Conservation (phyloP, 2,329 filamentous ascomycete genomes). For the Hypoxylon sp. region DNA sequence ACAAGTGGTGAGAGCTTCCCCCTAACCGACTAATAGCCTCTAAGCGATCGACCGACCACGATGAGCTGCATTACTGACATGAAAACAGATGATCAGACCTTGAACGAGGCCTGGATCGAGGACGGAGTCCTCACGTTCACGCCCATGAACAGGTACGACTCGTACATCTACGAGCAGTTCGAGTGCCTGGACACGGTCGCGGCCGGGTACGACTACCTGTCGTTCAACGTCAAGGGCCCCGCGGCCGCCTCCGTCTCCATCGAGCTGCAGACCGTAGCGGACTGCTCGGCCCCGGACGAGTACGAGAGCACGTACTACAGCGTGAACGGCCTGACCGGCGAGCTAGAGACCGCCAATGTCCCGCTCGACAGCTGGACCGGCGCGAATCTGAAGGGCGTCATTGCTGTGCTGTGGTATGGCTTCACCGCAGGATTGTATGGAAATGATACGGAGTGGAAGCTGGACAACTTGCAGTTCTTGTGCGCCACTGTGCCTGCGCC, state of each 20-base stretch:
- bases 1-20: slow-evolving; percentile 40
- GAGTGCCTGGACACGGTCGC: slow-evolving; percentile 35
- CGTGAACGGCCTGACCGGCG: slow-evolving; percentile 57
- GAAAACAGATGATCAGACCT: slow-evolving; percentile 41
- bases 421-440: slow-evolving; percentile 43
- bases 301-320: slow-evolving; percentile 53
- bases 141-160: slow-evolving; percentile 34
- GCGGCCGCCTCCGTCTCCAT: slow-evolving; percentile 44
- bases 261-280: slow-evolving; percentile 40
- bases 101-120: slow-evolving; percentile 36
- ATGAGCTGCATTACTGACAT: slow-evolving; percentile 7
- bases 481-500: slow-evolving; percentile 45
- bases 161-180: slow-evolving; percentile 45
- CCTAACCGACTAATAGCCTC: no score
- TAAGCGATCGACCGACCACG: no score
- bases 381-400: slow-evolving; percentile 58
- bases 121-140: slow-evolving; percentile 40
- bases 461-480: slow-evolving; percentile 57
- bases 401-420: slow-evolving; percentile 51
- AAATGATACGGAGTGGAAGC: slow-evolving; percentile 54
- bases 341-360: slow-evolving; percentile 58
- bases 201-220: slow-evolving; percentile 37
- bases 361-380: slow-evolving; percentile 58
- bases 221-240: slow-evolving; percentile 43
- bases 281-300: slow-evolving; percentile 32